Percentiles rank a stretch among this genome's conserved stretches.
phyloP scores from a whole-genome alignment of 2,329 filamentous ascomycete species.

The Alternaria triticimaculans region DNA sequence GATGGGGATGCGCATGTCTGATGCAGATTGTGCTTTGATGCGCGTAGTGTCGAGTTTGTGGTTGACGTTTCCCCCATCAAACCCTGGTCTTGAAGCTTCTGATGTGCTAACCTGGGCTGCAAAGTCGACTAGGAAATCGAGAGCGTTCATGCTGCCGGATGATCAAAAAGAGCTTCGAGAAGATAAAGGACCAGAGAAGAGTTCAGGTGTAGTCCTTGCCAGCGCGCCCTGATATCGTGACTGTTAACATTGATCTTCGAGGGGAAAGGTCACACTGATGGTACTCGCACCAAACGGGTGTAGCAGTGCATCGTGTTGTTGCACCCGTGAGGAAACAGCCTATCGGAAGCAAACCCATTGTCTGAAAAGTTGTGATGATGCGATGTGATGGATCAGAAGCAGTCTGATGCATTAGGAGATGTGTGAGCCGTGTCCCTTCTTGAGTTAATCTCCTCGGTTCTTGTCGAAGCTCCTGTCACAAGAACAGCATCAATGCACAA shows the following conservation, averaged over 20 bases:
- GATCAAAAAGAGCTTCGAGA: not conserved
- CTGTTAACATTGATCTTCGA: not conserved
- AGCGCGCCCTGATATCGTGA: not conserved
- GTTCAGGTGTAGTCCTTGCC: not conserved
- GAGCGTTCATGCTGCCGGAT: constrained; percentile 19
- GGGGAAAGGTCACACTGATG: not conserved
- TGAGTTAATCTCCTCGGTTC: not conserved
- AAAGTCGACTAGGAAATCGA: constrained; percentile 26
- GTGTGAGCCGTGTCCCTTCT: not conserved
- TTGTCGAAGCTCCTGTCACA: not conserved
- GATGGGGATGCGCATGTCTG: not conserved
- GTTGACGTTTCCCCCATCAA: not conserved
- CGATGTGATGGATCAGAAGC: not conserved
- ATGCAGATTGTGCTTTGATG: not conserved
- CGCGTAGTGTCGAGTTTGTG: not conserved
- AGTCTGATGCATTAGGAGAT: not conserved
- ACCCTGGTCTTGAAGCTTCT: not conserved
- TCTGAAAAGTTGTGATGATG: not conserved
- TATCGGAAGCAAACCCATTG: not conserved
- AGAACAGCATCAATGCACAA: not conserved
- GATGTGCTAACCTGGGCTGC: constrained; percentile 2
- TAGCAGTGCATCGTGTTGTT: constrained; percentile 1
- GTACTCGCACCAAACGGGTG: constrained; percentile 9
- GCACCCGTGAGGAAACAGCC: not conserved
- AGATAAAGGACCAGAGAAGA: not conserved